Base-by-base conservation (phyloP, 768 basidiomycete species). In the Lanmaoa pseudosensibilis region DNA sequence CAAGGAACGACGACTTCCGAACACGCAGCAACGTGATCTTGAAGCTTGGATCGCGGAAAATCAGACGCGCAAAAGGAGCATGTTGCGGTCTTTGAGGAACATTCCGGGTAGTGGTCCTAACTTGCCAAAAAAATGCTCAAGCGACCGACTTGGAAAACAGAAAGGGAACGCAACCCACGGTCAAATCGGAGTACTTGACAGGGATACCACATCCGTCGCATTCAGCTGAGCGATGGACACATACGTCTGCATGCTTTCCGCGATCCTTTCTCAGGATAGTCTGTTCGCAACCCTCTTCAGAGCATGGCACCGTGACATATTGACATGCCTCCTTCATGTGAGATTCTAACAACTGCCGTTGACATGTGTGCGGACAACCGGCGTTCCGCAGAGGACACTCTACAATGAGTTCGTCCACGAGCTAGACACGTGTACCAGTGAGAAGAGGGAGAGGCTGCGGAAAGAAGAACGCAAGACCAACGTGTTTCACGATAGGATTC, bases 401-500 rank as follows among this genome's bases (percentile, higher is more conserved):
- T 0, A 93, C 90, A 15, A 80, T 41, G 43, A 94, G 78, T 74
- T 94, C 92, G 59, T 93, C 91, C 43, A 92, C 92, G 50, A 94
- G 80, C 90, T 93, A 60, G 19, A 59, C 49, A 48, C 52, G 34
- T 15, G 38, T 18, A 21, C 25, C n/a, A 19, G 46, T 62, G 47
- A 65, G 41, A 48, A 46, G 56, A 45, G 30, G 21, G 25, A 32
- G 30, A 21, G 40, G 46, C 8, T 50, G 51, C 44, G 44, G n/a
- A 60, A 44, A 27, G 39, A 50, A 57, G 47, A 25, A 43, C n/a
- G 33, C 9, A 12, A 48, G 51, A 67, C 71, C 47, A 32, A 71
- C 69, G 57, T 88, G 84, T 58, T 89, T 83, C 41, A 94, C 78
- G 33, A 94, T 86, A 15, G 87, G 83, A 69, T 85, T 82, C n/a